Evolutionary conservation across 2,329 filamentous ascomycete species (phyloP).

Genomic region (Waltergamsia citrina): DNA sequence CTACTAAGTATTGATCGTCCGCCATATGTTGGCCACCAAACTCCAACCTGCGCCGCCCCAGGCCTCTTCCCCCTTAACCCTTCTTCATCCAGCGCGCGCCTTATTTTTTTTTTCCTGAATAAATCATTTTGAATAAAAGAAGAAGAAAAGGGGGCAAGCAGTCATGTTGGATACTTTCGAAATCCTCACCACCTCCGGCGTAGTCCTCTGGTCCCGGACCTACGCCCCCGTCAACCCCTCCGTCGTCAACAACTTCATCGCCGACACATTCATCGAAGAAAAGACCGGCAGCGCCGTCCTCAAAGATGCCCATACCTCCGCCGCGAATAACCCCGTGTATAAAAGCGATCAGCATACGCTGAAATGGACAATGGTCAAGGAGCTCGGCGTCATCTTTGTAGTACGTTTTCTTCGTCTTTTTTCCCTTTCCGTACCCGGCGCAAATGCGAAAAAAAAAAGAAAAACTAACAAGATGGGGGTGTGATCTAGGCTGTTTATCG

Average conservation of each 20-base stretch:
- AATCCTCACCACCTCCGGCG: conserved; percentile 88
- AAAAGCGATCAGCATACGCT: conserved; percentile 89
- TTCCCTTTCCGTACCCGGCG: background rate
- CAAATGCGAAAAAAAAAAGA: background rate
- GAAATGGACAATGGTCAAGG: conserved; percentile 89
- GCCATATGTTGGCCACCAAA: no score
- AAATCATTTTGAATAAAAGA: background rate
- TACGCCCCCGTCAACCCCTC: conserved; percentile 73
- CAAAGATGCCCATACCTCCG: conserved; percentile 48
- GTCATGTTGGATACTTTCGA: conserved; percentile 99
- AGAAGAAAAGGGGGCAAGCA: conserved; percentile 7
- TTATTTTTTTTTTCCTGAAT: conserved; percentile 4
- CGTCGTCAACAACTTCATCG: conserved; percentile 89
- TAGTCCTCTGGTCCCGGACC: conserved; percentile 90
- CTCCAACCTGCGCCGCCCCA: background rate
- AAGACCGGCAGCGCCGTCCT: conserved; percentile 55
- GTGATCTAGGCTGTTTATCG: conserved; percentile 91
- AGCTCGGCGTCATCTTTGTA: conserved; percentile 91
- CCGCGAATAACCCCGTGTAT: conserved; percentile 63
- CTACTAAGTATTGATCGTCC: no score
- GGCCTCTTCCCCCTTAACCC: background rate
- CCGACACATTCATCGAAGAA: conserved; percentile 96
- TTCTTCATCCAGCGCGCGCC: conserved; percentile 1
- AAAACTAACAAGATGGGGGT: background rate
- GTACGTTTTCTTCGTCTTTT: conserved; percentile 36